These are phyloP conservation scores for Chaetomium cochliodes DNA, from an alignment of 495 filamentous ascomycete species.

Conservation along the genomic window DNA sequence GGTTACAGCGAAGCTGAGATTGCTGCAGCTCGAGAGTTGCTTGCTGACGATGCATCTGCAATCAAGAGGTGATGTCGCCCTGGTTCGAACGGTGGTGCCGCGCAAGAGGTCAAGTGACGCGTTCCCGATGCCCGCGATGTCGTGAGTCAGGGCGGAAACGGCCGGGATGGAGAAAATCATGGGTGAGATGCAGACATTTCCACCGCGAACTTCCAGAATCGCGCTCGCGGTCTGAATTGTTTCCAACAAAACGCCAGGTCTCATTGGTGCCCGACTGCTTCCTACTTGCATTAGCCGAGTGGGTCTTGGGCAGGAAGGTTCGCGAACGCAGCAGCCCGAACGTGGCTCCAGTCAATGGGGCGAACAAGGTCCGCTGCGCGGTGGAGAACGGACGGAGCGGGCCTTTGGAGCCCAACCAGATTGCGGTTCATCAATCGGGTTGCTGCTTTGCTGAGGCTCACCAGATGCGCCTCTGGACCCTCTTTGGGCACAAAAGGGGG, in stretches of 20 bases:
- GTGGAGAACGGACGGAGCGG: constrained; percentile 29
- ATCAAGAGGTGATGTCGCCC: constrained; percentile 37
- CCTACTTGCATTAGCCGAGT: constrained; percentile 28
- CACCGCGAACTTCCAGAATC: constrained; percentile 2
- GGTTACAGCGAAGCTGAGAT: constrained; percentile 74
- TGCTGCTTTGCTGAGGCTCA: constrained; percentile 20
- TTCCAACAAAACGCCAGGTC: not conserved
- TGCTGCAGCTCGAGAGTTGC: constrained; percentile 70
- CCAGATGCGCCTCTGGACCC: constrained; percentile 8
- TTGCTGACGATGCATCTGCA: constrained; percentile 48
- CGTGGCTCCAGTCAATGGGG: constrained; percentile 39
- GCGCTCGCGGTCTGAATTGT: not conserved
- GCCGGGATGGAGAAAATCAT: not conserved
- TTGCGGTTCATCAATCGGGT: constrained; percentile 17
- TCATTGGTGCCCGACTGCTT: constrained; percentile 30
- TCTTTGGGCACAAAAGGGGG: constrained; percentile 32
- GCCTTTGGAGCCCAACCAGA: constrained; percentile 36
- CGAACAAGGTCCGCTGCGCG: constrained; percentile 19
- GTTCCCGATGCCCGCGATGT: constrained; percentile 26
- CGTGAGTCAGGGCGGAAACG: constrained; percentile 32
- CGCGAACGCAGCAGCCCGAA: constrained; percentile 26
- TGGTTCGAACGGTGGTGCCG: constrained; percentile 18
- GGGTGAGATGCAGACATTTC: not conserved
- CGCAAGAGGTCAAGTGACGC: constrained; percentile 32
- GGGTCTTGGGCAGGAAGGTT: constrained; percentile 39